Conservation (phyloP, 805 yeast genomes). For the Saccharomycopsis amapae region DNA sequence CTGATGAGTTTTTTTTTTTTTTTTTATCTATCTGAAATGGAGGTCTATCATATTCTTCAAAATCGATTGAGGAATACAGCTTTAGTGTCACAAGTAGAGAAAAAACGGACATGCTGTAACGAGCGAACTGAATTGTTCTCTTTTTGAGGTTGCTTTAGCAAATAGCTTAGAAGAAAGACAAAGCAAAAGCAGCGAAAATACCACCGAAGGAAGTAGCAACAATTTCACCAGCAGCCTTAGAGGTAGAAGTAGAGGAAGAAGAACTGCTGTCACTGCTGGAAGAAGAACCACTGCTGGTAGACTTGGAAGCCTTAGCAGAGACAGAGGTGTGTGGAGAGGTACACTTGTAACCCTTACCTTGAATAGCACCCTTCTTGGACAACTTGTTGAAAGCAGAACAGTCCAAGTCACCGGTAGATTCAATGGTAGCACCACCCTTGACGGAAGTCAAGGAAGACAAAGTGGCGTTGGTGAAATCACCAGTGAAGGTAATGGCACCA, state of each 20-base stretch:
- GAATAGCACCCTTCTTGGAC: constrained; percentile 73
- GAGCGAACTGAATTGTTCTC: background rate
- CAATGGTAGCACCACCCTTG: constrained; percentile 86
- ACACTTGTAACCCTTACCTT: constrained; percentile 83
- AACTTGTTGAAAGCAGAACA: constrained; percentile 70
- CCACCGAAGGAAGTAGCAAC: constrained; percentile 38
- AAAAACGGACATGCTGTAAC: too few relatives aligned
- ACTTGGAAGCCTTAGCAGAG: constrained; percentile 32
- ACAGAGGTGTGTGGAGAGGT: constrained; percentile 51
- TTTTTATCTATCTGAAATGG: too few relatives aligned
- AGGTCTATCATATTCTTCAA: too few relatives aligned
- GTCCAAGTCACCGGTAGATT: constrained; percentile 70
- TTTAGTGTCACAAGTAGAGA: background rate
- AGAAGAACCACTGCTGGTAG: constrained; percentile 36
- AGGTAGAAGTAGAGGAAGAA: constrained; percentile 21
- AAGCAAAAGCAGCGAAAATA: constrained; percentile 42
- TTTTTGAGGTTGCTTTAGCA: too few relatives aligned
- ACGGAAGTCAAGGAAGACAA: constrained; percentile 69
- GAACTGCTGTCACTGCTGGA: constrained; percentile 35
- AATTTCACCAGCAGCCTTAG: constrained; percentile 33
- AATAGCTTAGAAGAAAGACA: constrained; percentile 41
- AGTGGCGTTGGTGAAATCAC: constrained; percentile 75
- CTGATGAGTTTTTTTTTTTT: too few relatives aligned
- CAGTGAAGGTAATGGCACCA: constrained; percentile 81
- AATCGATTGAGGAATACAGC: too few relatives aligned